Evolutionary conservation across 805 yeast species (phyloP).

Genomic region (Nakazawaea ishiwadae): DNA sequence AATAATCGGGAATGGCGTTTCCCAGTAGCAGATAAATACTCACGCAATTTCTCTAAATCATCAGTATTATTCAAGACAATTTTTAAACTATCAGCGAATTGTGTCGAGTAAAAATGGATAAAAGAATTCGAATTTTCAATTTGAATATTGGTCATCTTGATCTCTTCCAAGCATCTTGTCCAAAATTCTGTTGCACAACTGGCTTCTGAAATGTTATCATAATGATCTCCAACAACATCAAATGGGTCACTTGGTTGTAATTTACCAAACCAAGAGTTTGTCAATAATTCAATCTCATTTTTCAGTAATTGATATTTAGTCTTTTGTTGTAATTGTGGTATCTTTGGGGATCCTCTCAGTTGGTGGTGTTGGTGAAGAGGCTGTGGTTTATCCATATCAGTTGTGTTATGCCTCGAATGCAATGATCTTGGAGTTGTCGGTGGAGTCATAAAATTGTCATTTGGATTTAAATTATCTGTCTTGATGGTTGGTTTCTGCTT

Average conservation of each 20-base stretch:
- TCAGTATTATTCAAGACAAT: background rate
- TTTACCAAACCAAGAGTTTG: constrained; percentile 6
- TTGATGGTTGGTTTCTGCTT: background rate
- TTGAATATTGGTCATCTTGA: constrained; percentile 5
- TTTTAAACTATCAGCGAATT: background rate
- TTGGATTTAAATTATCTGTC: too few relatives aligned
- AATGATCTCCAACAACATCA: constrained; percentile 6
- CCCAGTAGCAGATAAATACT: background rate
- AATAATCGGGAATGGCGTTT: background rate
- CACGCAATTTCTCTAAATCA: background rate
- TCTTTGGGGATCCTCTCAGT: background rate
- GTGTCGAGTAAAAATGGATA: background rate
- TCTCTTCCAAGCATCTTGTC: constrained; percentile 6
- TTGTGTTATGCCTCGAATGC: too few relatives aligned
- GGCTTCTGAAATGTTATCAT: constrained; percentile 7
- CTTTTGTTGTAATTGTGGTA: too few relatives aligned
- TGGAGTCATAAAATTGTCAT: background rate
- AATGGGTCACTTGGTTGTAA: constrained; percentile 3
- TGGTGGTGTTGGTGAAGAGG: background rate
- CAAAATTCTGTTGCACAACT: constrained; percentile 4
- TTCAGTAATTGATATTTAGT: background rate
- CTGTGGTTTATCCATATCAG: background rate
- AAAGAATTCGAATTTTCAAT: background rate
- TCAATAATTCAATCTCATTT: background rate
- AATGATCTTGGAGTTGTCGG: background rate